Base-by-base conservation (phyloP, 83 land plant genomes). In the Diphasiastrum complanatum region DNA sequence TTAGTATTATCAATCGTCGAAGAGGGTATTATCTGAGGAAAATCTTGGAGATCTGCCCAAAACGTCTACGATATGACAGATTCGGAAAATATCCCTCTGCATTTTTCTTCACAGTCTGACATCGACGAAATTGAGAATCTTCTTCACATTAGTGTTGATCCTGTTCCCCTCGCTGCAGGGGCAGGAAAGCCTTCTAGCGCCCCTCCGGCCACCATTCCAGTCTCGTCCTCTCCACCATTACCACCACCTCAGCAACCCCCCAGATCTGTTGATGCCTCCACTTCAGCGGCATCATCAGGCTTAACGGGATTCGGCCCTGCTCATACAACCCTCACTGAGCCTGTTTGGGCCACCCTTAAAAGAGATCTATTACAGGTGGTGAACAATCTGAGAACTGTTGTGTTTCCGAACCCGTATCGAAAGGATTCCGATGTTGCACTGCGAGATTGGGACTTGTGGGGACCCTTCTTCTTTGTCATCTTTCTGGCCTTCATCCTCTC, bases 371-470 rank as follows among this genome's bases (percentile, higher is more conserved):
- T 82, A 64, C 62, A 92, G 68, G 84, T 91, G 22, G 82, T 79
- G 12, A 84, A 71, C 51, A 91, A 91, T 67, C 73, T 91, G 74
- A 85, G 83, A 80, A 79, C 79, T 2, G 97, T 91, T 0, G 97
- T 91, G 57, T 87, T 91, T 57, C 97, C 97, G 2, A 91, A 91
- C 47, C 97, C 97, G 0, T 87, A 54, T 38, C 63, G 95, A 1
- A 87, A 91, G 56, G 97, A 91, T 48, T 86, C 97, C 5, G 97
- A 95, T 14, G 81, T 82, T 66, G 97, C 97, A 22, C 43, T 91
- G 63, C 73, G 89, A 58, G 95, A 91, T 75, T 91, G 97, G 97
- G 97, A 91, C 80, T 81, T 91, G 1, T 91, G 95, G 95, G 97
- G 97, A 1, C 97, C 97, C 0, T 91, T 91, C 68, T 91, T 91